Conservation (phyloP, 169 alveolate species). For the Plasmodium vinckei region DNA sequence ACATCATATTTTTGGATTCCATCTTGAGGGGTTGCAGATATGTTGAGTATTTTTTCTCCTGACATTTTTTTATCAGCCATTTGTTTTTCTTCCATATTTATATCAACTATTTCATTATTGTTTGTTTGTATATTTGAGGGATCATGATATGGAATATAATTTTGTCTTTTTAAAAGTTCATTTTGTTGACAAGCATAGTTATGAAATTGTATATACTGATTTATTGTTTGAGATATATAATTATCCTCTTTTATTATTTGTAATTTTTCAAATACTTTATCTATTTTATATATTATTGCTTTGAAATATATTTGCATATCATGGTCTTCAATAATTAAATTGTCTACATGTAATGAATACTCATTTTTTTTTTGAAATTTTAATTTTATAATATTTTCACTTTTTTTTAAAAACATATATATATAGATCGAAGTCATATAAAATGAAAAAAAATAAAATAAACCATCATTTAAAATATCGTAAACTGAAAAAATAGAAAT, state of each 20-base stretch:
- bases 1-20: too few relatives aligned
- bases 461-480: constrained; percentile 6
- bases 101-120: too few relatives aligned
- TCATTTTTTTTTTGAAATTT: constrained; percentile 6
- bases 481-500: constrained; percentile 12
- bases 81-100: too few relatives aligned
- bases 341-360: constrained; percentile 19
- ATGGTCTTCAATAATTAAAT: constrained; percentile 24
- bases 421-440: constrained; percentile 51
- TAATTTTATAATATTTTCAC: constrained; percentile 16
- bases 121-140: too few relatives aligned
- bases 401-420: constrained; percentile 51
- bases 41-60: too few relatives aligned
- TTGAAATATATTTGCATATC: constrained; percentile 44
- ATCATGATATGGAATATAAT: background rate
- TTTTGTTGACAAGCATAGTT: constrained; percentile 14
- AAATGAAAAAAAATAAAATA: constrained; percentile 42
- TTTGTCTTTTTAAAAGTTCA: background rate
- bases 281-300: constrained; percentile 45
- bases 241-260: constrained; percentile 26
- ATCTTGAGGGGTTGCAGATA: too few relatives aligned
- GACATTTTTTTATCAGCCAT: too few relatives aligned
- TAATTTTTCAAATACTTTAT: constrained; percentile 50
- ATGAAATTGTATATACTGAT: constrained; percentile 34
- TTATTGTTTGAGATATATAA: constrained; percentile 16